phyloP scores from a whole-genome alignment of 345 rosid genomes.

The Linum usitatissimum region DNA sequence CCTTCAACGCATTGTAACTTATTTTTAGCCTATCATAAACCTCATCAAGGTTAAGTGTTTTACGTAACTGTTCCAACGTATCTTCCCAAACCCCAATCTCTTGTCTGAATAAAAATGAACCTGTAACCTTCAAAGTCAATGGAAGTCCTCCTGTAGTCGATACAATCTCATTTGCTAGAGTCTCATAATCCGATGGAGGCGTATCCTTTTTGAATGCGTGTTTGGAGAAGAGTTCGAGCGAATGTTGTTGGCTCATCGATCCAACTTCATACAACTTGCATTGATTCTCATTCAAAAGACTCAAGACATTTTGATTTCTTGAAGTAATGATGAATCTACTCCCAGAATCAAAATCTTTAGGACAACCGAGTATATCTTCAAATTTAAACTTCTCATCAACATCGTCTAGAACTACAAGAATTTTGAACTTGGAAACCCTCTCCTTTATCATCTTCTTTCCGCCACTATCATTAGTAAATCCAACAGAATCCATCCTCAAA shows the following conservation, averaged over 20 bases:
- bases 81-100: conserved; percentile 39
- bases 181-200: conserved; percentile 27
- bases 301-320: conserved; percentile 32
- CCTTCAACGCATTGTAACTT: conserved; percentile 45
- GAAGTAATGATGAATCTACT: conserved; percentile 51
- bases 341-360: too few relatives aligned
- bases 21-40: conserved; percentile 31
- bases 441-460: conserved; percentile 22
- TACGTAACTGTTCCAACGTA: conserved; percentile 22
- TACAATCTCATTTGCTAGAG: conserved; percentile 34
- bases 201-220: conserved; percentile 53
- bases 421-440: conserved; percentile 17
- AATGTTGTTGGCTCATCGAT: conserved; percentile 28
- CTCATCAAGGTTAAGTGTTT: conserved; percentile 13
- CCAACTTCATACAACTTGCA: conserved; percentile 32
- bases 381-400: conserved; percentile 34
- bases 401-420: conserved; percentile 51
- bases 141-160: conserved; percentile 40
- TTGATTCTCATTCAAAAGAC: conserved; percentile 14
- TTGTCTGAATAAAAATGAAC: conserved; percentile 45
- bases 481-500: neutral
- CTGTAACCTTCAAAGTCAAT: conserved; percentile 63
- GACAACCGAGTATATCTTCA: too few relatives aligned
- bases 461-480: conserved; percentile 1
- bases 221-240: conserved; percentile 51